phyloP scores from a whole-genome alignment of 495 filamentous ascomycete genomes.

The Podospora pseudocomata region DNA sequence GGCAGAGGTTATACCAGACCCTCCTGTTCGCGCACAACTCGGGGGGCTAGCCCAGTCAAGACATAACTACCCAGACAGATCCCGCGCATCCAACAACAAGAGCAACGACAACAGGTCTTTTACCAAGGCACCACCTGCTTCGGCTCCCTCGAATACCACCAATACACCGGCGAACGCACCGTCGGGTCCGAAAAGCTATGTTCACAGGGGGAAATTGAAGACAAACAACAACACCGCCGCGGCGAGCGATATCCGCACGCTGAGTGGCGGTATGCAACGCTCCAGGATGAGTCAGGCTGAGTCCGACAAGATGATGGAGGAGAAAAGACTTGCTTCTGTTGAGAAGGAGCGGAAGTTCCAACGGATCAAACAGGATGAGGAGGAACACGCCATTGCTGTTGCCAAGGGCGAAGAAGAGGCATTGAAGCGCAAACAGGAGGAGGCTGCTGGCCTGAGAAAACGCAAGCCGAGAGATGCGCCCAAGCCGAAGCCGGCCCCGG shows the following conservation, averaged over 20 bases:
- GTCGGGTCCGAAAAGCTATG: neutral
- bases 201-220: neutral
- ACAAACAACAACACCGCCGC: conserved; percentile 32
- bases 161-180: conserved; percentile 11
- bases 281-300: conserved; percentile 27
- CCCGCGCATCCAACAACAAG: conserved; percentile 23
- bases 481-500: conserved; percentile 37
- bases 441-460: conserved; percentile 32
- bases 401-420: conserved; percentile 50
- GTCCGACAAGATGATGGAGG: conserved; percentile 49
- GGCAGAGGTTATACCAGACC: neutral
- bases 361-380: conserved; percentile 49
- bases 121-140: conserved; percentile 10
- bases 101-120: conserved; percentile 17
- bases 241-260: conserved; percentile 32
- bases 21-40: conserved; percentile 1
- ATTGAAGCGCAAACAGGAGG: conserved; percentile 42
- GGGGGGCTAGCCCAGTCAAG: conserved; percentile 41
- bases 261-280: conserved; percentile 26
- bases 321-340: conserved; percentile 45
- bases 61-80: conserved; percentile 26
- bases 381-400: conserved; percentile 48
- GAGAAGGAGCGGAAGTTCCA: conserved; percentile 50
- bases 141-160: conserved; percentile 10
- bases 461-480: conserved; percentile 44